phyloP scores from a whole-genome alignment of 805 yeast species.

The Saturnispora hagleri region DNA sequence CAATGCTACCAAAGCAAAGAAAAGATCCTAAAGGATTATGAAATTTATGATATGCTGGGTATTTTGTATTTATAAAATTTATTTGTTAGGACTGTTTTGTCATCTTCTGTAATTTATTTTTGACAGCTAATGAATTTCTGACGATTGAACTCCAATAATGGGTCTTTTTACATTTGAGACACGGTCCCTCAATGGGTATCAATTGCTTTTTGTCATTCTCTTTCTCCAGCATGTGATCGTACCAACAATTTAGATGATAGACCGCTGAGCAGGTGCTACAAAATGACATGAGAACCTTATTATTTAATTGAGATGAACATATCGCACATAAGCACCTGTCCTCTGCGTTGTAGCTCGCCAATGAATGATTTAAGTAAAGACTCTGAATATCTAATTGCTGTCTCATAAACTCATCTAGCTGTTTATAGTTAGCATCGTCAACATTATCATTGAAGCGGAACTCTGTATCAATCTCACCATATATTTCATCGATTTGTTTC shows the following conservation, averaged over 20 bases:
- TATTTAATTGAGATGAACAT: constrained; percentile 15
- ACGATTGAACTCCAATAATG: constrained; percentile 25
- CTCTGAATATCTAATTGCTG: constrained; percentile 9
- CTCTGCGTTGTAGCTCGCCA: constrained; percentile 7
- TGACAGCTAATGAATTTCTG: constrained; percentile 14
- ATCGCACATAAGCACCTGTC: constrained; percentile 9
- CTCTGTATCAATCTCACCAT: constrained; percentile 15
- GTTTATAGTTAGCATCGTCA: constrained; percentile 25
- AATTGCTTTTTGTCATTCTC: constrained; percentile 11
- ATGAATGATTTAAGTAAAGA: constrained; percentile 14
- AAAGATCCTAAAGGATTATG: constrained; percentile 12
- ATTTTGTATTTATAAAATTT: background rate
- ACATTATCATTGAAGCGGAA: background rate
- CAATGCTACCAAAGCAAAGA: constrained; percentile 23
- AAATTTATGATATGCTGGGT: background rate
- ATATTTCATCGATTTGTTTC: constrained; percentile 25
- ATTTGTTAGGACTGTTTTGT: background rate
- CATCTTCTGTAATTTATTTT: background rate
- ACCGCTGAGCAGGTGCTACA: constrained; percentile 20
- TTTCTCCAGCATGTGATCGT: constrained; percentile 12
- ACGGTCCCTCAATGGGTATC: constrained; percentile 22
- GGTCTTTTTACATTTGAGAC: constrained; percentile 17
- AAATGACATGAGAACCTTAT: constrained; percentile 17
- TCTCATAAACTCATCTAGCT: constrained; percentile 17
- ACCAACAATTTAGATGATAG: constrained; percentile 31